Conservation (phyloP, 441 rosid genomes). For the Gossypium trilobum region DNA sequence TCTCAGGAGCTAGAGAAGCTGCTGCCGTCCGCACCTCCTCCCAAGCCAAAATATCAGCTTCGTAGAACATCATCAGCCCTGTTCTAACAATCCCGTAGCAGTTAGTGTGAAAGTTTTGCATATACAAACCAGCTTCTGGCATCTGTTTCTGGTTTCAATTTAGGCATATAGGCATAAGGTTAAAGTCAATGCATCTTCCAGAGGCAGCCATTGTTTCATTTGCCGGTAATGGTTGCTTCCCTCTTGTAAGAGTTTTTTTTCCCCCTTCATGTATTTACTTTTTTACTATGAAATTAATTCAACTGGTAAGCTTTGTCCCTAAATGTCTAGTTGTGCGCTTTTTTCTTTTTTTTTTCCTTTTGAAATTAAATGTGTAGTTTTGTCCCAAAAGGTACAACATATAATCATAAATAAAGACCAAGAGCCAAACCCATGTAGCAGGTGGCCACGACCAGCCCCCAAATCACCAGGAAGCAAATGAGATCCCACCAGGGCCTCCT, state of each 20-base stretch:
- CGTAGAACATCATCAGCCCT: constrained; percentile 71
- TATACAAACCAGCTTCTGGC: neutral
- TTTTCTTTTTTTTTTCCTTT: neutral
- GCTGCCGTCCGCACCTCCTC: constrained; percentile 47
- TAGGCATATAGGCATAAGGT: neutral
- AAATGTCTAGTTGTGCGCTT: neutral
- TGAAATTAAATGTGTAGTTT: too few relatives aligned
- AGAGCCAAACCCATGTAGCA: too few relatives aligned
- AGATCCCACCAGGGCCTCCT: too few relatives aligned
- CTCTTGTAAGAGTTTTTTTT: neutral
- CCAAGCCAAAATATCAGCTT: constrained; percentile 65
- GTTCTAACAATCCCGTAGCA: constrained; percentile 20
- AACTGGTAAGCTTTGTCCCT: constrained; percentile 6
- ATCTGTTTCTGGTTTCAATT: neutral
- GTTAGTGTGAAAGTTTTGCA: constrained; percentile 13
- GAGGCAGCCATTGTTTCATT: constrained; percentile 8
- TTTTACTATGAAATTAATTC: constrained; percentile 1
- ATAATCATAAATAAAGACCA: too few relatives aligned
- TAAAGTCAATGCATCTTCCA: neutral
- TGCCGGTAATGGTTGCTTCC: constrained; percentile 10
- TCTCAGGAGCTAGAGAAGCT: constrained; percentile 51
- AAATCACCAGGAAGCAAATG: too few relatives aligned
- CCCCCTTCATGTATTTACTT: neutral
- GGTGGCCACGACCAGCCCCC: too few relatives aligned
- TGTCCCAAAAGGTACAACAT: too few relatives aligned